These are phyloP conservation scores for Pugionium dolabratum DNA, from an alignment of 345 rosid genomes.

Conservation along the genomic window DNA sequence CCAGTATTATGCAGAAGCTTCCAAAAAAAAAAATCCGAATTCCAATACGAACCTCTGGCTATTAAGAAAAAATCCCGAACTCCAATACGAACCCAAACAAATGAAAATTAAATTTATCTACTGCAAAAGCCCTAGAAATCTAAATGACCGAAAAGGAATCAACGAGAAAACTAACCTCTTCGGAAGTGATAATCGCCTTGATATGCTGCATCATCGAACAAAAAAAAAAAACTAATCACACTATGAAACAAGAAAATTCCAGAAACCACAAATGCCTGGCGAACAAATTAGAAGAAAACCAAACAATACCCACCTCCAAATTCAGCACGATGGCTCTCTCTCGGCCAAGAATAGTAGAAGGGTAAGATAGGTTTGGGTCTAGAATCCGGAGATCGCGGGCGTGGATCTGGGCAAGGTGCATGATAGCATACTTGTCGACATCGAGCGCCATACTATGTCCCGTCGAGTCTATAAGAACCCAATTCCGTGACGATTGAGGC, in stretches of 20 bases:
- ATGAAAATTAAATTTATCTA: not conserved
- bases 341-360: conserved; percentile 97
- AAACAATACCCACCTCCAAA: conserved; percentile 59
- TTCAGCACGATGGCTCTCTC: conserved; percentile 92
- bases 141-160: not conserved
- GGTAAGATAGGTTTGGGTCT: conserved; percentile 88
- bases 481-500: conserved; percentile 61
- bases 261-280: not conserved
- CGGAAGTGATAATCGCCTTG: conserved; percentile 92
- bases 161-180: conserved; percentile 64
- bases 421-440: conserved; percentile 79
- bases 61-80: not conserved
- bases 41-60: not conserved
- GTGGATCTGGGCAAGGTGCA: conserved; percentile 96
- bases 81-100: not conserved
- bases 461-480: conserved; percentile 57
- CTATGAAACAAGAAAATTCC: not conserved
- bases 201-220: conserved; percentile 61
- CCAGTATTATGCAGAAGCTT: not conserved
- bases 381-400: conserved; percentile 97
- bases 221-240: conserved; percentile 6
- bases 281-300: not conserved
- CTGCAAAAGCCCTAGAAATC: conserved; percentile 21
- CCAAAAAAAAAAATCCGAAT: not conserved
- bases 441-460: conserved; percentile 61